Percentiles rank a stretch among this genome's conserved stretches.
These are phyloP conservation scores for Kodamaea leandrae DNA, from an alignment of 805 yeast species.

Conservation along the genomic window DNA sequence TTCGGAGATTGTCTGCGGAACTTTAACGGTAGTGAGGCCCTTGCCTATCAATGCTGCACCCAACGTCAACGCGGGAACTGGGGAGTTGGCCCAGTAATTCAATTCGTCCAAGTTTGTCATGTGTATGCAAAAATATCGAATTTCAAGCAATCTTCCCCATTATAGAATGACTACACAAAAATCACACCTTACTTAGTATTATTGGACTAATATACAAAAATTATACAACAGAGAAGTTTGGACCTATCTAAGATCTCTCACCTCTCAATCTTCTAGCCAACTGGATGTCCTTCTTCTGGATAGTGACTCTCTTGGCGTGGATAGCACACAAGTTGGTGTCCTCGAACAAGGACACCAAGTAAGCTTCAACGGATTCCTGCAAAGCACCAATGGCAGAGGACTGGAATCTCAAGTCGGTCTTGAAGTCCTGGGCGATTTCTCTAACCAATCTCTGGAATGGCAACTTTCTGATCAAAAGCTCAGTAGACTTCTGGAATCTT, in stretches of 20 bases:
- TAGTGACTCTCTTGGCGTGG: slow-evolving; percentile 49
- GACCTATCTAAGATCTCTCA: slow-evolving; percentile 38
- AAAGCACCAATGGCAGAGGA: slow-evolving; percentile 47
- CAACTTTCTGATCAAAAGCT: slow-evolving; percentile 88
- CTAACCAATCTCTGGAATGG: slow-evolving; percentile 97
- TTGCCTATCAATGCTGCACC: slow-evolving; percentile 13
- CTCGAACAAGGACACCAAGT: slow-evolving; percentile 46
- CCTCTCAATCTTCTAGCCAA: slow-evolving; percentile 51
- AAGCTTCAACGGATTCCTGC: slow-evolving; percentile 48
- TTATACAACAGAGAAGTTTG: slow-evolving; percentile 7
- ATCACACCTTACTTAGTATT: not conserved
- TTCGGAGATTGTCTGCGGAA: slow-evolving; percentile 2
- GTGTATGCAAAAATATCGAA: too few relatives aligned
- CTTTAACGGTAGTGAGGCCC: slow-evolving; percentile 9
- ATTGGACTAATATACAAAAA: slow-evolving; percentile 18
- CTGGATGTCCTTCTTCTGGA: slow-evolving; percentile 49
- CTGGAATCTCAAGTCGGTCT: slow-evolving; percentile 93
- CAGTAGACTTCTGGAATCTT: slow-evolving; percentile 96
- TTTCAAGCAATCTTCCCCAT: too few relatives aligned
- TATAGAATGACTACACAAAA: not conserved
- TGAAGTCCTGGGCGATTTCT: slow-evolving; percentile 93
- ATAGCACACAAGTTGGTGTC: slow-evolving; percentile 50
- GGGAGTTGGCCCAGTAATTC: slow-evolving; percentile 10
- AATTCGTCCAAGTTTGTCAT: not conserved
- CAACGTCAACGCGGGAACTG: slow-evolving; percentile 13